These are phyloP conservation scores for Vaccinium macrocarpon DNA, from an alignment of 148 eudicot species.

Conservation along the genomic window DNA sequence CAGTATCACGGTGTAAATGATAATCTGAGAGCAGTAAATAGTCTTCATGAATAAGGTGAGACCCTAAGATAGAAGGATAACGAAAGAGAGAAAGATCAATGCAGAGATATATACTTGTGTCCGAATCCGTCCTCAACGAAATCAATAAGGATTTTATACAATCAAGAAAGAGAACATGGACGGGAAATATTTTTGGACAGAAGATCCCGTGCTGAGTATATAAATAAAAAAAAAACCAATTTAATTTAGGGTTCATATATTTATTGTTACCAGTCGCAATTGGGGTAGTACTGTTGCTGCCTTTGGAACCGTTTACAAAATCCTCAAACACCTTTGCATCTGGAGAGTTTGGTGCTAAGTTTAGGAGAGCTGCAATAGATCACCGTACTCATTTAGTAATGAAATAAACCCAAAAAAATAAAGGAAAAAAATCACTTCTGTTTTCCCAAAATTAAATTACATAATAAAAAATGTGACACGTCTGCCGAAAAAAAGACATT, in stretches of 20 bases:
- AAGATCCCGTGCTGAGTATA: neutral
- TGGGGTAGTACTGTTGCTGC: conserved; percentile 25
- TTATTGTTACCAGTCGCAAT: conserved; percentile 32
- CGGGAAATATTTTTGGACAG: neutral
- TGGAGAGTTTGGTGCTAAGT: conserved; percentile 71
- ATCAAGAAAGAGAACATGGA: too few relatives aligned
- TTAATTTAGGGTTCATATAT: neutral
- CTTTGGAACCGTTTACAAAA: conserved; percentile 37
- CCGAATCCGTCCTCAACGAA: neutral
- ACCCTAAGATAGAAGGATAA: too few relatives aligned
- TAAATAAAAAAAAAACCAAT: too few relatives aligned
- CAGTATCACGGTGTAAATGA: neutral
- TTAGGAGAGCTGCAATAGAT: conserved; percentile 49
- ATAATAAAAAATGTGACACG: too few relatives aligned
- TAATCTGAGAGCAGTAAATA: neutral
- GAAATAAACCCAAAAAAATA: neutral
- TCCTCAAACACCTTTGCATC: conserved; percentile 73
- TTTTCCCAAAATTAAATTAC: too few relatives aligned
- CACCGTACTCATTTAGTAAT: neutral
- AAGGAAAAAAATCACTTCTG: too few relatives aligned
- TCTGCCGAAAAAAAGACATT: too few relatives aligned
- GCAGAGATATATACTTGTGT: too few relatives aligned
- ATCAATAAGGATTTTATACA: neutral
- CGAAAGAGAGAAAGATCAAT: too few relatives aligned
- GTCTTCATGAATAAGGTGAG: too few relatives aligned